Conservation (phyloP, 768 basidiomycete genomes). For the Rhodotorula kratochvilovae region DNA sequence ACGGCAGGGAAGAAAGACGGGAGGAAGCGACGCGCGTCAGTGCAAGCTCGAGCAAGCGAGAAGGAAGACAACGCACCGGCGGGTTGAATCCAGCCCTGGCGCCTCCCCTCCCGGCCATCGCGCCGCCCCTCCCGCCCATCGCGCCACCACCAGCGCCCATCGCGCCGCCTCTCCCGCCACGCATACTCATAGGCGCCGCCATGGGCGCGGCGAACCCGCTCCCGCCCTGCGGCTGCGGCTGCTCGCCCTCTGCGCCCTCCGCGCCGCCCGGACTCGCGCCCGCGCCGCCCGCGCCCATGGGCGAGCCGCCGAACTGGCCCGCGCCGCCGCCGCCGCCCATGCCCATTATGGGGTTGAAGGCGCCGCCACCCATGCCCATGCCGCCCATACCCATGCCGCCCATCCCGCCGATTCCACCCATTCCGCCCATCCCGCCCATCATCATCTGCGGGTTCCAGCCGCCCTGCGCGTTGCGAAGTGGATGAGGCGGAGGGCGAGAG, state of each 20-base stretch:
- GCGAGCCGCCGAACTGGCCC: conserved; percentile 33
- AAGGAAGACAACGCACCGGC: conserved; percentile 24
- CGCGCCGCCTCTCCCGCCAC: conserved; percentile 42
- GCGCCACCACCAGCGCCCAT: conserved; percentile 13
- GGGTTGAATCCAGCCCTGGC: conserved; percentile 54
- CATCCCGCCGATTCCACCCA: conserved; percentile 38
- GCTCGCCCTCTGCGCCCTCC: conserved; percentile 1
- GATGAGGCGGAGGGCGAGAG: conserved; percentile 33
- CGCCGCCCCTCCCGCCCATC: conserved; percentile 43
- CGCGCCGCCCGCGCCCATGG: conserved; percentile 13
- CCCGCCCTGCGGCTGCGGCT: not conserved
- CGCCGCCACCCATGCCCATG: conserved; percentile 12
- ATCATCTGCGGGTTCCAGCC: conserved; percentile 46
- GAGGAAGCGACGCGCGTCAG: no score
- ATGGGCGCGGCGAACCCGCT: conserved; percentile 34
- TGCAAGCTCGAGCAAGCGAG: not conserved
- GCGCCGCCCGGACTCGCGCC: conserved; percentile 1
- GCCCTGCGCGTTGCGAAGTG: conserved; percentile 31
- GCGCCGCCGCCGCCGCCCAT: conserved; percentile 43
- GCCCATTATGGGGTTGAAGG: conserved; percentile 17
- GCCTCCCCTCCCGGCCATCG: conserved; percentile 46
- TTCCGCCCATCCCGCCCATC: conserved; percentile 44
- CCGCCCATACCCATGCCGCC: conserved; percentile 44
- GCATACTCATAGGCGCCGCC: conserved; percentile 25
- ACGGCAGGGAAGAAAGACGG: no score